Evolutionary conservation across 768 basidiomycete genomes (phyloP), one percentile per base, ranked within the genome.

Genomic region (Rickenella mellea): DNA sequence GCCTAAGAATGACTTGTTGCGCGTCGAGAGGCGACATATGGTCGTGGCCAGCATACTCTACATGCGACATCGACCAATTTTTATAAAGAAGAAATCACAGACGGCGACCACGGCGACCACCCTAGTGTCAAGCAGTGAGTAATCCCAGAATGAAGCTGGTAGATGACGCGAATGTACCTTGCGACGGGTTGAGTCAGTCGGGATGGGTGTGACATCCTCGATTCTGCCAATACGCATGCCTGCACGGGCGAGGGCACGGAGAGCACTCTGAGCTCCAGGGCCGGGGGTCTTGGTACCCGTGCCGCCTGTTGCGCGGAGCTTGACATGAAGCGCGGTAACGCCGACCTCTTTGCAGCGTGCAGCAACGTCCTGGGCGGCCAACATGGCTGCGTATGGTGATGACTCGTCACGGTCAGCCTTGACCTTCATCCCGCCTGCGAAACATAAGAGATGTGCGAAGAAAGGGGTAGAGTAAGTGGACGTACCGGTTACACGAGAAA

Each of bases 401-500:
- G 92, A 97, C 70, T 99, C 96, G 70, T 99, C 96, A 68, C 96
- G 86, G 68, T 99, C 96, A 10, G 94, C 96, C 74, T 98, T 99
- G 69, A 99, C 96, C 74, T 98, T 98, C 96, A 98, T 98, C 47
- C 96, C 96, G 64, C 90, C 89, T 87, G 42, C 4, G 24, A 14
- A 24, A 25, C 21, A 15, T 12, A 27, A 46, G 26, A 26, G 42
- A 25, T 10, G 14, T 37, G 11, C n/a, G 5, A 20, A 15, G 5
- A 48, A 26, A 27, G 20, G 11, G 28, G 15, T 19, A 35, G 22
- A 20, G 11, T 35, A 22, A 45, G 22, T 32, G 15, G 7, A 67
- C 76, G 55, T 45, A 85, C 93, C 93, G 52, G 96, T 98, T 49
- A 97, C 91, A 60, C 96, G 90, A 55, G 90, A 88, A 70, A 99